Evolutionary conservation across 1,284 basidiomycete genomes (phyloP).

Genomic region (Ustilago nuda): DNA sequence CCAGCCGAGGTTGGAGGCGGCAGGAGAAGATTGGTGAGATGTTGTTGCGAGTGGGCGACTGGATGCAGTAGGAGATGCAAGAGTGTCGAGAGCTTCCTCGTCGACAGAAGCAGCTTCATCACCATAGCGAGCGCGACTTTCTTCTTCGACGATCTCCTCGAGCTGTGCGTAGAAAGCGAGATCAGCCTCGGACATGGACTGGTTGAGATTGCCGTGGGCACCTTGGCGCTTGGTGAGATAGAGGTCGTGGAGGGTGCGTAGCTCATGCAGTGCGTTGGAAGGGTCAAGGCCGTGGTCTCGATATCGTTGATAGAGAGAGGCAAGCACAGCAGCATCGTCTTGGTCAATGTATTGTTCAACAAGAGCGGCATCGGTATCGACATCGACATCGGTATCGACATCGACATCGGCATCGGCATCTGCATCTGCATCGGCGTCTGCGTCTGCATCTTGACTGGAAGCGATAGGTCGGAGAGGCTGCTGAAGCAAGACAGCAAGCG

Average conservation of each 20-base stretch:
- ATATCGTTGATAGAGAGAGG: conserved; percentile 56
- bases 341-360: conserved; percentile 19
- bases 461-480: conserved; percentile 15
- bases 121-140: conserved; percentile 48
- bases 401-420: conserved; percentile 18
- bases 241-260: conserved; percentile 59
- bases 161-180: conserved; percentile 57
- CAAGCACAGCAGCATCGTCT: conserved; percentile 48
- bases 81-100: conserved; percentile 4
- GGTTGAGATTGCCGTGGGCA: conserved; percentile 30
- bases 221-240: conserved; percentile 59
- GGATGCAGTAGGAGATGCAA: conserved; percentile 5
- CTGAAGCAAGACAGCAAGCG: conserved; percentile 31
- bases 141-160: conserved; percentile 59
- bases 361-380: conserved; percentile 8
- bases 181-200: conserved; percentile 53
- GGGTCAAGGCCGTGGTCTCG: conserved; percentile 58
- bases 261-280: conserved; percentile 57
- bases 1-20: conserved; percentile 43
- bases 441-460: conserved; percentile 19
- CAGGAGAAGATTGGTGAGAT: conserved; percentile 10
- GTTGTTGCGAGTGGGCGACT: conserved; percentile 7
- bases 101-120: conserved; percentile 25
- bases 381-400: conserved; percentile 10
- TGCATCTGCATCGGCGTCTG: conserved; percentile 6